Base-by-base conservation (phyloP, 148 eudicot species). In the Chenopodium album region DNA sequence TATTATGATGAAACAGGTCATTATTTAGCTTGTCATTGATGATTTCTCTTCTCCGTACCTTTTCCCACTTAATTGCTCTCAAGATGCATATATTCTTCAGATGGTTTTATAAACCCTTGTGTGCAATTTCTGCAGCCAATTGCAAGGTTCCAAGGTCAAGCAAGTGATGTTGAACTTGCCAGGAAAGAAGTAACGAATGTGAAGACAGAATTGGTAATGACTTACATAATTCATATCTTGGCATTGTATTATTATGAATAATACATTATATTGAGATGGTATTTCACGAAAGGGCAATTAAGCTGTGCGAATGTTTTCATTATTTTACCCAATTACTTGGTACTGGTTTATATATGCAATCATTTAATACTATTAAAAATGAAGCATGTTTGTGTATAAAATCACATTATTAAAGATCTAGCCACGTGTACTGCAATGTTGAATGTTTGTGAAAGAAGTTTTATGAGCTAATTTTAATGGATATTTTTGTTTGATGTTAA, bases 1-100 rank as follows among this genome's bases (percentile, higher is more conserved):
- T 48, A 94, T 97, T 63, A 97, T 97, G 99, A 94, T 94, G 71
- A 92, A 88, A 88, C 92, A 94, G 94, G 98, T 91, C 69, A 44
- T 4, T 75, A 46, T 26, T 23, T 29, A 75, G 19, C 16, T 26
- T 59, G 54, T 71, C 66, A 37, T 75, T 72, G 31, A 34, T 63
- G 19, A 48, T 63, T 71, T 77, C 13, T 14, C 11, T 41, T 44
- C 22, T 41, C 14, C 62, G 11, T 10, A 75, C 76, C 56, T 48
- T 62, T 34, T 71, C 26, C 75, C 78, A n/a, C 62, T 44, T 73
- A 4, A 28, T 71, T 23, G 64, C 76, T 10, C 12, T 63, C 63
- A 6, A 50, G 34, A 71, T 84, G 87, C 68, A 31, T 65, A 59
- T 14, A 2, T 46, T 22, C 22, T 79, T 52, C 68, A 56, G 54